Evolutionary conservation across 1,284 basidiomycete species (phyloP), one percentile per base, ranked within the genome.

Genomic region (Fistulina hepatica): DNA sequence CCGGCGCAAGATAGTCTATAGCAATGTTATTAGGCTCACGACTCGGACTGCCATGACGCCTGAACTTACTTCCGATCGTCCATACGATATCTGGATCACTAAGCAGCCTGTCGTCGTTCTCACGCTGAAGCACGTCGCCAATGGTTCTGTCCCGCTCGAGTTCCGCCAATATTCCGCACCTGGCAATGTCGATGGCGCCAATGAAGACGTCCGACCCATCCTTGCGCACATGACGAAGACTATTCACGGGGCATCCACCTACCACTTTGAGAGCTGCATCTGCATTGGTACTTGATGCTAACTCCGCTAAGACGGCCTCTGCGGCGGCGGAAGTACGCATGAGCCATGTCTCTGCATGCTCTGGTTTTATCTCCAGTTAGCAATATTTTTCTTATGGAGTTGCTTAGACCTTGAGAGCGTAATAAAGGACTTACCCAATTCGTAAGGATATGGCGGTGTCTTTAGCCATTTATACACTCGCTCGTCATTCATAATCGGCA

Each of bases 1-100:
- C 68, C 11, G 71, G 60, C 8, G 62, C 65, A 32, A 77, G 54
- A 45, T 65, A 76, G 52, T 75, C 75, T 76, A 40, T 22, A n/a
- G 11, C n/a, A 25, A 16, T 3, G 33, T 34, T 11, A 21, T 41
- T 8, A 11, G 32, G 21, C 17, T 2, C 9, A 2, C 10, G 21
- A 17, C 7, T 32, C 21, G 16, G 11, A 16, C 12, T 19, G 24
- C 30, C 25, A 17, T 17, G 6, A 26, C 2, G 37, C 42, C 27
- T 19, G 13, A 17, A 50, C 64, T 41, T 48, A 74, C 74, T 60
- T 38, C 71, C 73, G 25, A 74, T 49, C n/a, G 57, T 63, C 70
- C 70, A 76, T n/a, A n/a, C n/a, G 35, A 74, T 71, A 26, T 55
- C 52, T 10, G 66, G 66, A 46, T 75, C 67, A 13, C 72, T 25